Evolutionary conservation across 2,329 filamentous ascomycete genomes (phyloP).

Genomic region (Decorospora gaudefroyi): DNA sequence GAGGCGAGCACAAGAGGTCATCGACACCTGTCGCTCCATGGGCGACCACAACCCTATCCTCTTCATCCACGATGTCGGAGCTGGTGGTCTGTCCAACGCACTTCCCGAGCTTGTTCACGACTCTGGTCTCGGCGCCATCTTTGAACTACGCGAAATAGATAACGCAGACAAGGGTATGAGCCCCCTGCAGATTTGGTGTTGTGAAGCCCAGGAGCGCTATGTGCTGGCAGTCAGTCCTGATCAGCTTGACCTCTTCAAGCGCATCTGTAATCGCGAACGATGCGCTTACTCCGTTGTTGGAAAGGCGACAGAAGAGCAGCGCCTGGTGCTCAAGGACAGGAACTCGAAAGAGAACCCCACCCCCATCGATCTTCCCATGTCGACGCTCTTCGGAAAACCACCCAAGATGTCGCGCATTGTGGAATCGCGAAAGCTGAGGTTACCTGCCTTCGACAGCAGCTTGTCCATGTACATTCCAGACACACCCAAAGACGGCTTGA

Average conservation of each 20-base stretch:
- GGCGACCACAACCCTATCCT: slow-evolving; percentile 86
- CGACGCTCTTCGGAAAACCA: slow-evolving; percentile 83
- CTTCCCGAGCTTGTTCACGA: slow-evolving; percentile 91
- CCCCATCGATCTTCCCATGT: slow-evolving; percentile 88
- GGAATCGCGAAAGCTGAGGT: slow-evolving; percentile 66
- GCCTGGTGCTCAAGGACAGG: slow-evolving; percentile 78
- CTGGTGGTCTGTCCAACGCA: slow-evolving; percentile 83
- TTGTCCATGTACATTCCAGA: slow-evolving; percentile 69
- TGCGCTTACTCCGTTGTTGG: slow-evolving; percentile 94
- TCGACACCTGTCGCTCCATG: slow-evolving; percentile 87
- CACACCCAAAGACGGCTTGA: slow-evolving; percentile 56
- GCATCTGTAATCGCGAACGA: slow-evolving; percentile 77
- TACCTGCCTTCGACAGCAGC: slow-evolving; percentile 75
- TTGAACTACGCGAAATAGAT: slow-evolving; percentile 93
- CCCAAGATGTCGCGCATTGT: slow-evolving; percentile 80
- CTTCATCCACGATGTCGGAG: slow-evolving; percentile 97
- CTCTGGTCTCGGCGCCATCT: slow-evolving; percentile 84
- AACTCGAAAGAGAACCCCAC: slow-evolving; percentile 74
- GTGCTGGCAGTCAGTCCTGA: slow-evolving; percentile 85
- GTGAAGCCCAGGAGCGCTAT: slow-evolving; percentile 95
- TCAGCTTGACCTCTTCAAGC: slow-evolving; percentile 71
- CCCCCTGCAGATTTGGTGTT: slow-evolving; percentile 96
- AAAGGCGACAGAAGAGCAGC: slow-evolving; percentile 71
- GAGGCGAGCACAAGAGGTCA: slow-evolving; percentile 94
- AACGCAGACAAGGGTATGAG: slow-evolving; percentile 90